Conservation (phyloP, 2,329 filamentous ascomycete species). For the Exophiala bonariae region DNA sequence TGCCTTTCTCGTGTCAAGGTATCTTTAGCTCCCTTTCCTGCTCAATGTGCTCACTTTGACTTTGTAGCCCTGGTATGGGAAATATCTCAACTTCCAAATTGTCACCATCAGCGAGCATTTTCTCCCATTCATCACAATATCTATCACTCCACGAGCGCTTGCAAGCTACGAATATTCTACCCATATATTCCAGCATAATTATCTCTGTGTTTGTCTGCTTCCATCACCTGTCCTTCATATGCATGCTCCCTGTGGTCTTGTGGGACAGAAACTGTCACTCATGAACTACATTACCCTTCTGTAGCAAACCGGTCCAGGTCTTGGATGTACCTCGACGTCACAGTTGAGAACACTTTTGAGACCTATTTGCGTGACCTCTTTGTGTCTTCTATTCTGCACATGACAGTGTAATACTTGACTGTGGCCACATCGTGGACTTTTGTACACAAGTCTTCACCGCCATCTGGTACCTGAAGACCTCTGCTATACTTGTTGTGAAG, state of each 20-base stretch:
- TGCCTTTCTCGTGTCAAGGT: neutral
- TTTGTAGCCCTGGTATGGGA: conserved; percentile 4
- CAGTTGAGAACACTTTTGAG: conserved; percentile 14
- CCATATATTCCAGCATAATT: conserved; percentile 5
- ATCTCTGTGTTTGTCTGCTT: conserved; percentile 6
- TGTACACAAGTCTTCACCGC: conserved; percentile 19
- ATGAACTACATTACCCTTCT: conserved; percentile 20
- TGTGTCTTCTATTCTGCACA: conserved; percentile 14
- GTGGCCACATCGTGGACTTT: conserved; percentile 8
- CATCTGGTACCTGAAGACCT: conserved; percentile 13
- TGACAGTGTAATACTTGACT: conserved; percentile 15
- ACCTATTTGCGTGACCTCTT: conserved; percentile 23
- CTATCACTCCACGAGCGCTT: conserved; percentile 18
- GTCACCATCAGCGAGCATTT: conserved; percentile 13
- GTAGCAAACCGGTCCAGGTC: conserved; percentile 21
- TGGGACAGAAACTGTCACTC: conserved; percentile 25
- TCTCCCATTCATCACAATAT: conserved; percentile 14
- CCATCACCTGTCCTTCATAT: conserved; percentile 12
- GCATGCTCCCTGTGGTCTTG: conserved; percentile 16
- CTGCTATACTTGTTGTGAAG: conserved; percentile 13
- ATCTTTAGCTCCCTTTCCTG: conserved; percentile 10
- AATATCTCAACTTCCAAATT: conserved; percentile 8
- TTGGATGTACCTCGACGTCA: conserved; percentile 27
- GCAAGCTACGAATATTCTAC: too few relatives aligned
- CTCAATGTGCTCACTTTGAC: conserved; percentile 3